phyloP scores from a whole-genome alignment of 208 protist species.

The Polymyxa betae region DNA sequence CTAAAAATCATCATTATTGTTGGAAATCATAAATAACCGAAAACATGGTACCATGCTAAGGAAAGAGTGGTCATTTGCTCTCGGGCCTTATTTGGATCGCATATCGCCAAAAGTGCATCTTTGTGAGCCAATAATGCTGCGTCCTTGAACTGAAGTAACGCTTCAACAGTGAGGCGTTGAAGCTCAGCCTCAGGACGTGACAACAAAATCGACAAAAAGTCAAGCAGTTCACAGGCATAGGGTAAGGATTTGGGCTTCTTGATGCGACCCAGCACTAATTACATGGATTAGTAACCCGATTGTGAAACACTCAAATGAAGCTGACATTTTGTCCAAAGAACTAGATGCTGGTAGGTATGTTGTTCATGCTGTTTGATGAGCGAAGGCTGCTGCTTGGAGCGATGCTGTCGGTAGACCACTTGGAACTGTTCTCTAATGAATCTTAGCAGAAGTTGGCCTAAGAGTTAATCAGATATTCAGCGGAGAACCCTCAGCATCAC shows the following conservation, averaged over 20 bases:
- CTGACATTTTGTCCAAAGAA: neutral
- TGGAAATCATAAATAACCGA: neutral
- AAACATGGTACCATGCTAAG: neutral
- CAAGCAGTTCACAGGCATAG: neutral
- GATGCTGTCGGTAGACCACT: neutral
- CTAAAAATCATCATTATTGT: neutral
- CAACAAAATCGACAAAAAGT: neutral
- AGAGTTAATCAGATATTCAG: too few relatives aligned
- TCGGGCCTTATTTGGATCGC: neutral
- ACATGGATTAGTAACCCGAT: neutral
- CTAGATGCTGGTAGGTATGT: neutral
- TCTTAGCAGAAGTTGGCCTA: too few relatives aligned
- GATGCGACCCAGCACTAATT: slow-evolving; percentile 8
- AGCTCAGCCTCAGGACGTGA: neutral
- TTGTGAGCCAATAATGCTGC: neutral
- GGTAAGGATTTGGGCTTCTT: neutral
- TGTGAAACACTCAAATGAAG: too few relatives aligned
- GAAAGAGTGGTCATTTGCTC: neutral
- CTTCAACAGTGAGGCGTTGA: neutral
- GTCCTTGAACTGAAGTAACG: neutral
- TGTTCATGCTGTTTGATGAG: neutral
- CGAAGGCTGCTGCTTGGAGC: neutral
- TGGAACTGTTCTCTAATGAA: neutral
- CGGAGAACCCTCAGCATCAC: too few relatives aligned
- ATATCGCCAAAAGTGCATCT: neutral